Evolutionary conservation across 2,329 filamentous ascomycete species (phyloP).

Genomic region (Diaporthe destruens): DNA sequence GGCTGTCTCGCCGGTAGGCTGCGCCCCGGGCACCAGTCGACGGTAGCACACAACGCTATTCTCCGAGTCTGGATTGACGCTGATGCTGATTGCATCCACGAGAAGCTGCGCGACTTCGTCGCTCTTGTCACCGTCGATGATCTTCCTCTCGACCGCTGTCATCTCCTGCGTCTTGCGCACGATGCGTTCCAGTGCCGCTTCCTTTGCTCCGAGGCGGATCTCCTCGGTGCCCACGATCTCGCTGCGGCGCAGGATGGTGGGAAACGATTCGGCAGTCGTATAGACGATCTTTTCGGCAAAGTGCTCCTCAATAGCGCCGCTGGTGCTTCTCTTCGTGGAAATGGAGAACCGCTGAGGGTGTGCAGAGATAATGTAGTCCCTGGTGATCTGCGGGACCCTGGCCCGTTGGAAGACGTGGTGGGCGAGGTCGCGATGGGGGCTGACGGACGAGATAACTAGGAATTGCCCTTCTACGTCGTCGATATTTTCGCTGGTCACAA

Average conservation of each 20-base stretch:
- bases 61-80: conserved; percentile 80
- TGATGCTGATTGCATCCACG: conserved; percentile 80
- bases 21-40: conserved; percentile 72
- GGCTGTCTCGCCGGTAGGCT: conserved; percentile 52
- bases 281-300: conserved; percentile 88
- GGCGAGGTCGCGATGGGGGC: conserved; percentile 81
- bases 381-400: conserved; percentile 83
- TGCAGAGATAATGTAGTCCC: conserved; percentile 87
- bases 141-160: conserved; percentile 78
- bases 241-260: conserved; percentile 88
- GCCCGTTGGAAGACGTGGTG: conserved; percentile 90
- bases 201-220: conserved; percentile 77
- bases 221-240: conserved; percentile 81
- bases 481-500: conserved; percentile 76
- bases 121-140: conserved; percentile 73
- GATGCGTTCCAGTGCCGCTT: conserved; percentile 92
- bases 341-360: conserved; percentile 84
- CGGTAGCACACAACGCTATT: conserved; percentile 84
- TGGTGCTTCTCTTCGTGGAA: conserved; percentile 77
- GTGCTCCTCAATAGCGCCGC: conserved; percentile 77
- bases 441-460: conserved; percentile 84
- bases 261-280: conserved; percentile 86
- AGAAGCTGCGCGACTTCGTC: conserved; percentile 76
- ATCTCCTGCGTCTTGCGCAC: conserved; percentile 92
- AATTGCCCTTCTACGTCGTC: conserved; percentile 93